Conservation (phyloP, 2,329 filamentous ascomycete species). For the Fusarium sp. region DNA sequence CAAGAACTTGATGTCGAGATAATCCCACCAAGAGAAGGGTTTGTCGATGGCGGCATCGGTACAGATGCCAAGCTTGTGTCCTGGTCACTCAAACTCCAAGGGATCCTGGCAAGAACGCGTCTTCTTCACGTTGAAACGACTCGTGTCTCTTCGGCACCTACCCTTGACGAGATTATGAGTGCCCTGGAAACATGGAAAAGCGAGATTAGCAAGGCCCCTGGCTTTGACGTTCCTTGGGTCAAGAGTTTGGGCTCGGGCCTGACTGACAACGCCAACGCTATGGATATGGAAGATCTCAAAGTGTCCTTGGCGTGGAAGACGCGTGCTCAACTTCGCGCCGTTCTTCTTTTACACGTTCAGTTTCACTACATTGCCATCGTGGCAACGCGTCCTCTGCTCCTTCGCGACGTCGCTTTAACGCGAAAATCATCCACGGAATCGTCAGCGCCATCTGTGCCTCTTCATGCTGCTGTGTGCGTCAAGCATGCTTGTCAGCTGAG, state of each 20-base stretch:
- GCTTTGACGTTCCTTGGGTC: conserved; percentile 26
- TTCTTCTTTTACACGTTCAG: conserved; percentile 47
- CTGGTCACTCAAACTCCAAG: conserved; percentile 48
- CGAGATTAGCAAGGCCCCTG: conserved; percentile 25
- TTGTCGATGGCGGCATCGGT: conserved; percentile 44
- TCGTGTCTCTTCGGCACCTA: conserved; percentile 11
- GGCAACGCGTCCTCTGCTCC: conserved; percentile 47
- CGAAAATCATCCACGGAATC: conserved; percentile 4
- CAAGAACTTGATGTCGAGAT: conserved; percentile 52
- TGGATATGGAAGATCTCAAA: conserved; percentile 46
- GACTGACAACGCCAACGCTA: conserved; percentile 13
- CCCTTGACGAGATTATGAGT: conserved; percentile 25
- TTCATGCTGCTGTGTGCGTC: conserved; percentile 27
- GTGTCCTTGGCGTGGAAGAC: conserved; percentile 44
- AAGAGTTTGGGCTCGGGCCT: conserved; percentile 1
- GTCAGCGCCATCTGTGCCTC: not conserved
- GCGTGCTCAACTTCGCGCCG: conserved; percentile 43
- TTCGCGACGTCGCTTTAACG: conserved; percentile 36
- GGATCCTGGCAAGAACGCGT: conserved; percentile 44
- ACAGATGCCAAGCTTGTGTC: conserved; percentile 47
- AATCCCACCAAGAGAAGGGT: conserved; percentile 44
- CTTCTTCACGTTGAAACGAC: conserved; percentile 26
- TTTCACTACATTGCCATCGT: conserved; percentile 50
- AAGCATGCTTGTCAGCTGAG: conserved; percentile 49
- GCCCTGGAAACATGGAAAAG: conserved; percentile 23